Evolutionary conservation across 2,329 filamentous ascomycete species (phyloP).

Genomic region (Ophiostoma perfectum): DNA sequence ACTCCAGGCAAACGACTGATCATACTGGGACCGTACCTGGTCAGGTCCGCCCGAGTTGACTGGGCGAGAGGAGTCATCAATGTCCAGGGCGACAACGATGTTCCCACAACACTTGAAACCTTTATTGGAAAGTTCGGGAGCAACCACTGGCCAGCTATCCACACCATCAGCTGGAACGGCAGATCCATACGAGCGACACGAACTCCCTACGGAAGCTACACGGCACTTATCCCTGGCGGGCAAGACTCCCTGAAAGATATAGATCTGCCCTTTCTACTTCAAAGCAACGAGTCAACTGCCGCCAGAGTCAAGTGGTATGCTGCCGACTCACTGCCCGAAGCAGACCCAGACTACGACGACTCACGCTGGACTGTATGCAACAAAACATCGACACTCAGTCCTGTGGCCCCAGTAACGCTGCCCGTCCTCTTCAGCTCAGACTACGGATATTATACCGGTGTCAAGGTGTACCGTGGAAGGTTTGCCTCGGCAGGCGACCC

Average conservation of each 20-base stretch:
- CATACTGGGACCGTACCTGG: slow-evolving; percentile 43
- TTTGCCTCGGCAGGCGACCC: slow-evolving; percentile 45
- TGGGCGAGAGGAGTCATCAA: slow-evolving; percentile 32
- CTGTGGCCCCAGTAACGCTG: slow-evolving; percentile 48
- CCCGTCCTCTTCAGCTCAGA: slow-evolving; percentile 62
- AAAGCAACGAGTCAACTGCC: background rate
- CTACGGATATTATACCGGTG: slow-evolving; percentile 64
- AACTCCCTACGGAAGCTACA: slow-evolving; percentile 42
- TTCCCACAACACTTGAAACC: slow-evolving; percentile 40
- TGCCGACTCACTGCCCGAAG: slow-evolving; percentile 64
- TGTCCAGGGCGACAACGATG: slow-evolving; percentile 23
- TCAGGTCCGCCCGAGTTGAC: slow-evolving; percentile 21
- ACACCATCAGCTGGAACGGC: slow-evolving; percentile 59
- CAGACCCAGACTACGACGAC: slow-evolving; percentile 61
- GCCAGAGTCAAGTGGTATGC: slow-evolving; percentile 40
- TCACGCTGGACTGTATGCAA: slow-evolving; percentile 59
- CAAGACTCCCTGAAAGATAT: slow-evolving; percentile 35
- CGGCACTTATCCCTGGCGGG: slow-evolving; percentile 49
- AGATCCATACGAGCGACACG: slow-evolving; percentile 37
- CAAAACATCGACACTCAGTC: slow-evolving; percentile 56
- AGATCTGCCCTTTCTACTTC: slow-evolving; percentile 39
- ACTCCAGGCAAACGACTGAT: slow-evolving; percentile 44
- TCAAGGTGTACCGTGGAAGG: slow-evolving; percentile 59
- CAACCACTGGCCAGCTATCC: slow-evolving; percentile 30
- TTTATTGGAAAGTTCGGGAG: slow-evolving; percentile 43